Base-by-base conservation (phyloP, 352 stramenopile species). In the Phytophthora tentaculata region DNA sequence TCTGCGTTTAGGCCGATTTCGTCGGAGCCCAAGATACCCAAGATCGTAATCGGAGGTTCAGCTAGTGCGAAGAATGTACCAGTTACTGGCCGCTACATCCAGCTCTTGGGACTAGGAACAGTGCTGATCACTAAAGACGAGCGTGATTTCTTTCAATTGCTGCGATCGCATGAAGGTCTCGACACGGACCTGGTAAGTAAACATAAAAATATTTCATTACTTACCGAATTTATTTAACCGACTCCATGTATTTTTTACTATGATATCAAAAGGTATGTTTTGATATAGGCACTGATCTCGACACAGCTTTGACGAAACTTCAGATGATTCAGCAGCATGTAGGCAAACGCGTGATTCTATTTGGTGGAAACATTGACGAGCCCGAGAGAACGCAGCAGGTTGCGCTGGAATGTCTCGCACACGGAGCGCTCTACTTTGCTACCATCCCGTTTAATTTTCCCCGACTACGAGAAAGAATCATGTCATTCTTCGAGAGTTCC, bases 71-170 rank as follows among this genome's bases (percentile, higher is more conserved):
- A 63, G 2, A 84, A 79, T 55, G 72, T 84, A 7, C 62, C 80
- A 1, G 76, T 86, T 16, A 72, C 77, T n/a, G 84, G 76, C 0
- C 79, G 86, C 10, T 94, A 92, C 64, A 89, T 94, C 26, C 82
- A 92, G 23, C 68, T 94, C 14, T 61, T 94, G 16, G 86, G 84
- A 0, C 20, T 94, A 13, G 84, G 83, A 32, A 84, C 78, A 1
- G 81, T 91, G 17, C 29, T 76, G 29, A 81, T 76, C 17, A 64
- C 74, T 0, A 56, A 54, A 8, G 55, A 70, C 10, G 79, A 90
- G 52, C 44, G 49, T 14, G 69, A 74, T 5, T 62, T 91, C 26
- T 74, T 89, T 37, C 56, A 65, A 13, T 32, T 76, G 9, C 58
- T 91, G 22, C 45, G 49, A 5, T 88, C 82, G 6, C 51, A 70